These are phyloP conservation scores for Stipa capillata DNA, from an alignment of 176 grass and related monocot genomes.

Conservation along the genomic window DNA sequence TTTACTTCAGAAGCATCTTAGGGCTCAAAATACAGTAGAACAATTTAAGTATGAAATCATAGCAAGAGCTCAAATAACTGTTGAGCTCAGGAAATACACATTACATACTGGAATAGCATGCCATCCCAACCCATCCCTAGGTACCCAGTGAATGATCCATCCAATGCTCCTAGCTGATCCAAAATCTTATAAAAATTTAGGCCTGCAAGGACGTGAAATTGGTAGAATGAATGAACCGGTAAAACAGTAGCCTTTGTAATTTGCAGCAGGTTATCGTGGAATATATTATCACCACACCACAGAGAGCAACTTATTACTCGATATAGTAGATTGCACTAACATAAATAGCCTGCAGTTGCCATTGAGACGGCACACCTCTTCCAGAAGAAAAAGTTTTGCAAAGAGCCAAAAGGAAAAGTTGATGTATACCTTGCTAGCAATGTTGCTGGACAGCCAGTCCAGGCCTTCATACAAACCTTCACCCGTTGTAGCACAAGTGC, in stretches of 20 bases:
- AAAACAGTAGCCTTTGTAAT: background rate
- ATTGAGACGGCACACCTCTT: background rate
- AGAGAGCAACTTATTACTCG: background rate
- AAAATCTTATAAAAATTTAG: slow-evolving; percentile 6
- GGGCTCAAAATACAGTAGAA: background rate
- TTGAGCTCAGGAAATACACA: slow-evolving; percentile 17
- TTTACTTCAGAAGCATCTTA: slow-evolving; percentile 31
- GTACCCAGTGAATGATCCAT: slow-evolving; percentile 3
- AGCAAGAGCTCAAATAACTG: slow-evolving; percentile 1
- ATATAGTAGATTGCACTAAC: too few species aligned
- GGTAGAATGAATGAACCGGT: background rate
- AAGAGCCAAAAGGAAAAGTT: background rate
- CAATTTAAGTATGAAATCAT: slow-evolving; percentile 20
- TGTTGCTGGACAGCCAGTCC: slow-evolving; percentile 72
- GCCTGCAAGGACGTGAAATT: background rate
- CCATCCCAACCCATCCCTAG: slow-evolving; percentile 5
- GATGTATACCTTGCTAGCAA: slow-evolving; percentile 52
- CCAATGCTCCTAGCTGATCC: slow-evolving; percentile 6
- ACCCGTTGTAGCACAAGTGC: slow-evolving; percentile 65
- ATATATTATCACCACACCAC: too few species aligned
- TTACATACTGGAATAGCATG: slow-evolving; percentile 16
- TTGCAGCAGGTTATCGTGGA: background rate
- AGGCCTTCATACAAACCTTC: slow-evolving; percentile 67
- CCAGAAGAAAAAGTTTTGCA: too few species aligned
- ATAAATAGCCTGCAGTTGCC: too few species aligned